Evolutionary conservation across 1,284 basidiomycete genomes (phyloP).

Genomic region (Wallemia hederae): DNA sequence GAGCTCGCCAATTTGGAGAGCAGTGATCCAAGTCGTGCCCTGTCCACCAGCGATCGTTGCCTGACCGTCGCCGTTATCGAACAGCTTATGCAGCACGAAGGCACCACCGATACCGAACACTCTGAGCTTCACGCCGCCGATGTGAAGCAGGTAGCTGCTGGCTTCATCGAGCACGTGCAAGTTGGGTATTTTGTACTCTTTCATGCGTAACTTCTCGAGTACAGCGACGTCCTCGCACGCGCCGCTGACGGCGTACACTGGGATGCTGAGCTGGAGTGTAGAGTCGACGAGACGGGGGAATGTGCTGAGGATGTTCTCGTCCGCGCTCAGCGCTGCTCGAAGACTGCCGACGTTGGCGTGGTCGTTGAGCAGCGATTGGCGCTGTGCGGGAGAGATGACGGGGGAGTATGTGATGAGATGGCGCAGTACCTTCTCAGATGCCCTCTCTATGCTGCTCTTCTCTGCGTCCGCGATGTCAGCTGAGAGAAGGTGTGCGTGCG

Average conservation of each 20-base stretch:
- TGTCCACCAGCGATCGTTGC: conserved; percentile 91
- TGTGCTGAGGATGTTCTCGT: conserved; percentile 12
- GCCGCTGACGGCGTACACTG: conserved; percentile 90
- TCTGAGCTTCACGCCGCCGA: conserved; percentile 75
- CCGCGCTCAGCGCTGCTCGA: conserved; percentile 2
- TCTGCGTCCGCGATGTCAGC: not conserved
- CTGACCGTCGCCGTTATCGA: conserved; percentile 28
- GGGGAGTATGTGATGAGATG: conserved; percentile 94
- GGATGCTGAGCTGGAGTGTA: conserved; percentile 63
- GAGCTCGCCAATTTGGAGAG: conserved; percentile 87
- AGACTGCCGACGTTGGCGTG: conserved; percentile 22
- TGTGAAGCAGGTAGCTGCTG: conserved; percentile 59
- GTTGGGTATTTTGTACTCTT: conserved; percentile 53
- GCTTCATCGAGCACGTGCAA: conserved; percentile 81
- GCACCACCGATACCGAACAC: conserved; percentile 86
- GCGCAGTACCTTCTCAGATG: conserved; percentile 30
- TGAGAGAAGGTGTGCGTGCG: not conserved
- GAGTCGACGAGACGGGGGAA: conserved; percentile 23
- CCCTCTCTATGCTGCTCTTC: conserved; percentile 10
- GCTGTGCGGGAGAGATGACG: conserved; percentile 55
- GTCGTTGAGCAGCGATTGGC: conserved; percentile 44
- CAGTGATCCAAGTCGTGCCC: conserved; percentile 97
- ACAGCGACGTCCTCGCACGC: conserved; percentile 87
- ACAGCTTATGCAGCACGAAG: conserved; percentile 56
- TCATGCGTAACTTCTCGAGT: conserved; percentile 67